Percentiles rank a stretch among this genome's conserved stretches.
Conservation (phyloP, 257 asterid species). For the Linderniella brevidens region DNA sequence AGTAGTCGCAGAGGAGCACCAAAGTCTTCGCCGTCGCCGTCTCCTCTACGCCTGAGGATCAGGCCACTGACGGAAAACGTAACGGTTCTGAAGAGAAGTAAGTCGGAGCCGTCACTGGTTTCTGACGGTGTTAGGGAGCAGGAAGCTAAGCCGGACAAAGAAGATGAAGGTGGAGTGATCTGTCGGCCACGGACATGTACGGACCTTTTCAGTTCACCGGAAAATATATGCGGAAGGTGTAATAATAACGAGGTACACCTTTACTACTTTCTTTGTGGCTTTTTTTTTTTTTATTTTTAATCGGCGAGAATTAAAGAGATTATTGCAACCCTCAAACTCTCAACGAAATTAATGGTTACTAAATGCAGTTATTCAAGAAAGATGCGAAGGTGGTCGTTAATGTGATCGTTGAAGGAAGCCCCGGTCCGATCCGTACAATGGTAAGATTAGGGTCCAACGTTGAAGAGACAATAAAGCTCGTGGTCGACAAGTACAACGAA, state of each 20-base stretch:
- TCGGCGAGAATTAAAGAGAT: no score
- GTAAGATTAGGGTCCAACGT: constrained; percentile 55
- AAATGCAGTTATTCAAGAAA: constrained; percentile 23
- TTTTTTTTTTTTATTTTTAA: background rate
- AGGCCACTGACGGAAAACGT: constrained; percentile 7
- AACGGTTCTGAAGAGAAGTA: constrained; percentile 22
- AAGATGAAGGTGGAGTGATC: constrained; percentile 20
- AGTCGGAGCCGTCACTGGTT: constrained; percentile 35
- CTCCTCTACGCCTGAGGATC: constrained; percentile 9
- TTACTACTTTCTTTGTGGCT: constrained; percentile 11
- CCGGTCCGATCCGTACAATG: constrained; percentile 57
- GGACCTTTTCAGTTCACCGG: constrained; percentile 30
- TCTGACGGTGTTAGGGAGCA: constrained; percentile 7
- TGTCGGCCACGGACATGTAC: constrained; percentile 33
- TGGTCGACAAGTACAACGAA: constrained; percentile 29
- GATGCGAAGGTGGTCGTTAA: constrained; percentile 60
- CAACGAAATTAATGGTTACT: constrained; percentile 5
- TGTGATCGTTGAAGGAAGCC: constrained; percentile 68
- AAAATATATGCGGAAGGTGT: constrained; percentile 2
- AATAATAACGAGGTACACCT: constrained; percentile 11
- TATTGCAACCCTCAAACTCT: no score
- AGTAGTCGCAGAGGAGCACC: constrained; percentile 10
- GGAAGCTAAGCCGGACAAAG: constrained; percentile 11
- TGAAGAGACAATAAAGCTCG: constrained; percentile 40
- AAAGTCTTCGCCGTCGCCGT: constrained; percentile 13